Base-by-base conservation (phyloP, 345 rosid genomes). In the Citrus trifoliata region DNA sequence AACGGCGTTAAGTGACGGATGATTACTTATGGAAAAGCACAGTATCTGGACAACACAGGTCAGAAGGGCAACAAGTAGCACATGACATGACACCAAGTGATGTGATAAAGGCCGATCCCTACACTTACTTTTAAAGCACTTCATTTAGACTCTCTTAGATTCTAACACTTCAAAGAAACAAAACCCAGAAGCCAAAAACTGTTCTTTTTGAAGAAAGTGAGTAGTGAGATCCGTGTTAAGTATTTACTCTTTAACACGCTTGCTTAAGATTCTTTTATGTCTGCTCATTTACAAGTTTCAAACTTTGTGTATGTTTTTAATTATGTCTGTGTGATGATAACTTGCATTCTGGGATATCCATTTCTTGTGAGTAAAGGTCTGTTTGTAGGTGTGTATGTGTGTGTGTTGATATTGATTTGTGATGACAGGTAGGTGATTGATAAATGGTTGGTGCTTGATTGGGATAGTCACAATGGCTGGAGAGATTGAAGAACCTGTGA, bases 401-500 rank as follows among this genome's bases (percentile, higher is more conserved):
- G 32, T 48, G n/a, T 33, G 30, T 55, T 66, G 63, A 35, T 53
- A 56, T 46, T 75, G 61, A 32, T 64, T 46, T 75, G 28, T 67
- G 48, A 18, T 24, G 28, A 19, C 73, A 76, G 66, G 66, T 53
- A 76, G 66, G 66, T 53, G 37, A 76, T 37, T 53, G 5, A 21
- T n/a, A 40, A 67, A 64, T 66, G 79, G 9, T 46, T 25, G 59
- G 70, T 24, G 56, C 69, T 42, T 78, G 81, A 72, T 64, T 76
- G 73, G 62, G 71, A 64, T 35, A 64, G 71, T 63, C 51, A 6
- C 46, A 77, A 93, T 92, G 98, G 89, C 92, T 27, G 93, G 89
- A 70, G 92, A 93, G 76, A 77, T 87, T 76, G 87, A 89, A 85
- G 95, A 93, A 6, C 87, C 97, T n/a, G 85, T 82, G 75, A 67